Evolutionary conservation across 257 asterid species (phyloP).

Genomic region (Nicotiana tomentosiformis): DNA sequence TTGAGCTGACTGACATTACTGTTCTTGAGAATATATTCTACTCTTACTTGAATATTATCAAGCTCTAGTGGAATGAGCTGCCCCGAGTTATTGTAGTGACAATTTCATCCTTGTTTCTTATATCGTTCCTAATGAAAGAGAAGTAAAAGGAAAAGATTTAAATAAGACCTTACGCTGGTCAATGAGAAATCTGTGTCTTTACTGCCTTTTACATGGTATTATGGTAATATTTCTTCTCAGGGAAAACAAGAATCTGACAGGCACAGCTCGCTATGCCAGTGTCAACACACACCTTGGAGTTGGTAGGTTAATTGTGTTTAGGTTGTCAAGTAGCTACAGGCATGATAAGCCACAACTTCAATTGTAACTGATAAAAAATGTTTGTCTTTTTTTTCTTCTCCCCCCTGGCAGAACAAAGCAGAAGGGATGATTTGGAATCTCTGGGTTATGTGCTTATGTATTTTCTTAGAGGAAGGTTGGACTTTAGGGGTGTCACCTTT

Average conservation of each 20-base stretch:
- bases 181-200: neutral
- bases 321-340: neutral
- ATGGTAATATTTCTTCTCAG: constrained; percentile 25
- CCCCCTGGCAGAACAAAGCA: constrained; percentile 74
- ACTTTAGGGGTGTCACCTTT: constrained; percentile 10
- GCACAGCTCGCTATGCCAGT: constrained; percentile 97
- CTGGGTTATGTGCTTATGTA: constrained; percentile 98
- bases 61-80: neutral
- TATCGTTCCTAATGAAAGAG: neutral
- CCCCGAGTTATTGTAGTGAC: neutral
- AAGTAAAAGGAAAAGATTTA: neutral
- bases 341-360: neutral
- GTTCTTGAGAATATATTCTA: neutral
- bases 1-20: neutral
- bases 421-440: constrained; percentile 96
- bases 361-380: neutral
- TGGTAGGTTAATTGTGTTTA: constrained; percentile 47
- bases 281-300: constrained; percentile 90
- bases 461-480: constrained; percentile 92
- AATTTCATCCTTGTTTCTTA: neutral
- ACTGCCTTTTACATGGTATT: neutral
- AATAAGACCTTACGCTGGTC: neutral
- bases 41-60: neutral
- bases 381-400: constrained; percentile 3
- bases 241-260: constrained; percentile 96